Evolutionary conservation across 1,139 yeast genomes (phyloP).

Genomic region (Sugiyamaella grinbergsii): DNA sequence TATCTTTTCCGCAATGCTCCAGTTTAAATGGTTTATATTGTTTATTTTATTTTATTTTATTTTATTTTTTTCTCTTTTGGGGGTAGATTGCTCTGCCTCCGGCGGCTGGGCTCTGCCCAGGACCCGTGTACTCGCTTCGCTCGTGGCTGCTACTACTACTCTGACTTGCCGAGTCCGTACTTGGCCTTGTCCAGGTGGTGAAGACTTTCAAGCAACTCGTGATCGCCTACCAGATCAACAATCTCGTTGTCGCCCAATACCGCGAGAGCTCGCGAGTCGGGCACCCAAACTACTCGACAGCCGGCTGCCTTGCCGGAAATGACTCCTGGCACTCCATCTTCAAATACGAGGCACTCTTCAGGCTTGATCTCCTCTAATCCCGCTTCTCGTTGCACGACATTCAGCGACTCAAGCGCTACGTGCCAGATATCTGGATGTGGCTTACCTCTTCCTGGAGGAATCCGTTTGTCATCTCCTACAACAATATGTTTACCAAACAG

Average conservation of each 20-base stretch:
- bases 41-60: slow-evolving; percentile 11
- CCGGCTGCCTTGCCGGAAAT: slow-evolving; percentile 80
- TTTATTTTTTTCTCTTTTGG: neutral
- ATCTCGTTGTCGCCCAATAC: slow-evolving; percentile 49
- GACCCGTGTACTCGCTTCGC: slow-evolving; percentile 5
- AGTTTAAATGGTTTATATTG: slow-evolving; percentile 22
- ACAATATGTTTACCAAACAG: slow-evolving; percentile 69
- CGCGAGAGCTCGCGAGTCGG: slow-evolving; percentile 69
- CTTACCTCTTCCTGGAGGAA: slow-evolving; percentile 84
- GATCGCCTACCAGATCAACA: slow-evolving; percentile 51
- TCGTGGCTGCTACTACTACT: neutral
- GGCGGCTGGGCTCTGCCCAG: slow-evolving; percentile 15
- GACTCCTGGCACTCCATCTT: slow-evolving; percentile 93
- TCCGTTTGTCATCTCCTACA: slow-evolving; percentile 84
- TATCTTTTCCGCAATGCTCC: slow-evolving; percentile 73
- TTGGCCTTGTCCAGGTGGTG: slow-evolving; percentile 56
- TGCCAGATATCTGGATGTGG: slow-evolving; percentile 94
- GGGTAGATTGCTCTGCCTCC: slow-evolving; percentile 1
- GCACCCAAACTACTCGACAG: slow-evolving; percentile 89
- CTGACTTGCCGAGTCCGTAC: slow-evolving; percentile 42
- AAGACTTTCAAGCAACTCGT: slow-evolving; percentile 58
- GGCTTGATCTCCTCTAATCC: slow-evolving; percentile 54
- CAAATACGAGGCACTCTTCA: slow-evolving; percentile 84
- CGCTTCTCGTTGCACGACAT: slow-evolving; percentile 46
- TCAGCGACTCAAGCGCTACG: slow-evolving; percentile 71